Conservation (phyloP, 306 rosid species). For the Prunus salicina region DNA sequence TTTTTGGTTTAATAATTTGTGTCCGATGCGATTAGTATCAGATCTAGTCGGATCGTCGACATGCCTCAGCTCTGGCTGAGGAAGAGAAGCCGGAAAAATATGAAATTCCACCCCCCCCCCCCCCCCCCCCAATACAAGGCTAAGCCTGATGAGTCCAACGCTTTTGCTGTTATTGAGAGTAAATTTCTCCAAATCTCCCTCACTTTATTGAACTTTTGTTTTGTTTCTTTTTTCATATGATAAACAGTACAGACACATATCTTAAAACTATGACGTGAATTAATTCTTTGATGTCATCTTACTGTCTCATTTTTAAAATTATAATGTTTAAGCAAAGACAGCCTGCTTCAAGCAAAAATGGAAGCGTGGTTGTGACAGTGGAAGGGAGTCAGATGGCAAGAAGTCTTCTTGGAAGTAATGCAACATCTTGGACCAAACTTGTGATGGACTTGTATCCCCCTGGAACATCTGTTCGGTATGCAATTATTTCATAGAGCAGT, state of each 20-base stretch:
- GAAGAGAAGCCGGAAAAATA: no score
- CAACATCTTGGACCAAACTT: constrained; percentile 67
- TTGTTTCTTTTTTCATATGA: not conserved
- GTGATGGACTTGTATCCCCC: constrained; percentile 67
- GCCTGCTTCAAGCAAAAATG: constrained; percentile 79
- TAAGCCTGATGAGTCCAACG: no score
- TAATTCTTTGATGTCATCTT: constrained; percentile 32
- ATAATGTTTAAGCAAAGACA: constrained; percentile 86
- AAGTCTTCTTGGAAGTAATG: constrained; percentile 39
- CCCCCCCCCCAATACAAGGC: no score
- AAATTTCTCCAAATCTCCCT: no score
- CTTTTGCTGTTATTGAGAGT: no score
- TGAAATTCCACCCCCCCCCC: no score
- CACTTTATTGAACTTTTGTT: no score
- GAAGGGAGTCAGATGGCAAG: constrained; percentile 49
- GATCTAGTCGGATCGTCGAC: no score
- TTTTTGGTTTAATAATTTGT: no score
- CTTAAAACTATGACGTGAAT: constrained; percentile 16
- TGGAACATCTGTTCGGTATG: constrained; percentile 65
- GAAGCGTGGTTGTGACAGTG: constrained; percentile 42
- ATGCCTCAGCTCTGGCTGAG: no score
- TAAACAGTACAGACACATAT: constrained; percentile 17
- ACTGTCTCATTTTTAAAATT: constrained; percentile 29
- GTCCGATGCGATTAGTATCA: no score
- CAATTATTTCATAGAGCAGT: not conserved